phyloP scores from a whole-genome alignment of 768 basidiomycete species.

The Clavaria fumosa region DNA sequence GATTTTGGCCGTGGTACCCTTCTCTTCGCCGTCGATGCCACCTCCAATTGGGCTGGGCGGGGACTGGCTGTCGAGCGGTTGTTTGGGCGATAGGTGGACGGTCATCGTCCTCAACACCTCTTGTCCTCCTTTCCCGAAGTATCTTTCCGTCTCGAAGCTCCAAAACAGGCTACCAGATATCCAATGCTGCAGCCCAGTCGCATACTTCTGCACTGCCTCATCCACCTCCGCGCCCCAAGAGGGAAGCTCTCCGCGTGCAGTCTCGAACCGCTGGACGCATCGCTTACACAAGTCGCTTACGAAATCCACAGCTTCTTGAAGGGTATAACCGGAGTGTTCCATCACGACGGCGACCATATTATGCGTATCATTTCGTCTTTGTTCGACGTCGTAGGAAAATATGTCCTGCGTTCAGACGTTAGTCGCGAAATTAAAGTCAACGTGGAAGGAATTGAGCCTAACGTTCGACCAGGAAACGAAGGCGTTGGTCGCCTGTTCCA shows the following conservation, averaged over 20 bases:
- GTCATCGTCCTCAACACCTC: too few species aligned
- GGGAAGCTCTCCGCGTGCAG: slow-evolving; percentile 17
- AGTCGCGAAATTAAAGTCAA: not conserved
- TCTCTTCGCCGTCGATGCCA: too few species aligned
- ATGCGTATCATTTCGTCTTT: slow-evolving; percentile 24
- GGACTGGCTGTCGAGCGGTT: too few species aligned
- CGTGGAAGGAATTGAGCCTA: slow-evolving; percentile 4
- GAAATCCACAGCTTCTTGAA: slow-evolving; percentile 25
- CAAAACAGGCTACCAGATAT: slow-evolving; percentile 21
- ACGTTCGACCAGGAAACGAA: slow-evolving; percentile 35
- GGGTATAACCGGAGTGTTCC: slow-evolving; percentile 18
- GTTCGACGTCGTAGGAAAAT: slow-evolving; percentile 26
- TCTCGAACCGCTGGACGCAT: slow-evolving; percentile 19
- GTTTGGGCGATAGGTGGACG: too few species aligned
- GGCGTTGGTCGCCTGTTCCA: slow-evolving; percentile 35
- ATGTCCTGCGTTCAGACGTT: slow-evolving; percentile 23
- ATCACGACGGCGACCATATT: slow-evolving; percentile 29
- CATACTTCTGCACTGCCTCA: slow-evolving; percentile 18
- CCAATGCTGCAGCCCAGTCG: slow-evolving; percentile 25
- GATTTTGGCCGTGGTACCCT: too few species aligned
- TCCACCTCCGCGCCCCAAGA: slow-evolving; percentile 22
- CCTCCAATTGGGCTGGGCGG: too few species aligned
- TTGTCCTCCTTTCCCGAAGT: slow-evolving; percentile 17
- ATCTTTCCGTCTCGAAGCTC: slow-evolving; percentile 29
- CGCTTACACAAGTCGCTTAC: slow-evolving; percentile 19